Conservation (phyloP, 352 stramenopile species). For the Phytophthora vignae region DNA sequence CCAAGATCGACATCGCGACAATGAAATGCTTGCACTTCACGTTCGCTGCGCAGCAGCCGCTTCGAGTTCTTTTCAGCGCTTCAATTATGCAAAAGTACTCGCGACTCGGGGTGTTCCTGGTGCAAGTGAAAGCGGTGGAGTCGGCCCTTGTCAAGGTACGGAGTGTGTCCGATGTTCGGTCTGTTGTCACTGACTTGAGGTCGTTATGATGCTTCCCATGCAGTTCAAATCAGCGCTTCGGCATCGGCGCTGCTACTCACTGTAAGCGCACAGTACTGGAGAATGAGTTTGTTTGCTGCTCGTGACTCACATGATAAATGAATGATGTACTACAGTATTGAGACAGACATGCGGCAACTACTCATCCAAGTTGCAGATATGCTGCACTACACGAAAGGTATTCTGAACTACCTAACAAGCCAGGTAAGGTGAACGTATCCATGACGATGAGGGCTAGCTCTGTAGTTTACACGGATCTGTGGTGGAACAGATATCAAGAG, state of each 20-base stretch:
- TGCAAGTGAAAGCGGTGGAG: slow-evolving; percentile 78
- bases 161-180: neutral
- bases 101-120: slow-evolving; percentile 54
- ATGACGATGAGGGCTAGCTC: neutral
- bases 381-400: slow-evolving; percentile 78
- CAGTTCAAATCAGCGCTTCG: slow-evolving; percentile 74
- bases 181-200: neutral
- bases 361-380: slow-evolving; percentile 72
- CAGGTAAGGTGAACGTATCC: slow-evolving; percentile 47
- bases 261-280: slow-evolving; percentile 50
- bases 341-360: slow-evolving; percentile 48
- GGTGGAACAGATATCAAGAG: slow-evolving; percentile 33
- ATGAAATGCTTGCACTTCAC: slow-evolving; percentile 69
- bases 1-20: slow-evolving; percentile 62
- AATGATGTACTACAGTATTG: slow-evolving; percentile 35
- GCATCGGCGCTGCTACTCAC: slow-evolving; percentile 51
- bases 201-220: neutral
- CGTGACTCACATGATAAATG: neutral
- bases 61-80: slow-evolving; percentile 69
- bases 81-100: slow-evolving; percentile 75
- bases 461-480: neutral
- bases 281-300: neutral
- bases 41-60: slow-evolving; percentile 55
- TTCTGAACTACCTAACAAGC: slow-evolving; percentile 74
- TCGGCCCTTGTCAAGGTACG: slow-evolving; percentile 61